Evolutionary conservation across 2,329 filamentous ascomycete genomes (phyloP), one percentile per base, ranked within the genome.

Genomic region (Hypoxylon sp.): DNA sequence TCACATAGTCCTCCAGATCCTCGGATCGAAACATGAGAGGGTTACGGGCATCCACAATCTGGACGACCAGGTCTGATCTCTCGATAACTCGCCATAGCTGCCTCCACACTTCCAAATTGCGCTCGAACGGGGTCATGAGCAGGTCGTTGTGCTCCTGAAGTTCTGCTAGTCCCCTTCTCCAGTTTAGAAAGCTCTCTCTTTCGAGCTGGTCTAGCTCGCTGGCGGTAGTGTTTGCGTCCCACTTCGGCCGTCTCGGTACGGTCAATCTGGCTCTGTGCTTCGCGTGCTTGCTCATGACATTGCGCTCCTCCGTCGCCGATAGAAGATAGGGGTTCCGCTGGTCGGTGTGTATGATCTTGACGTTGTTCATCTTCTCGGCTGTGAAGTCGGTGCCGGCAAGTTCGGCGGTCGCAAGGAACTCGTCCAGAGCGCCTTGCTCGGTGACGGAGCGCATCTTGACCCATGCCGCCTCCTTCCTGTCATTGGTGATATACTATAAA

Each of bases 391-490:
- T 99, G 69, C 93, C 94, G n/a, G 95, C 95, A 71, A 99, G 83
- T 80, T 98, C 94, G 67, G 95, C 96, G 1, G 95, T 99, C 59
- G 91, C 92, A 68, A 99, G 83, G 78, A 99, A 99, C 79, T 99
- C 95, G 78, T 99, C 95, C 65, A 99, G 88, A 46, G 94, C 94
- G 70, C 91, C 94, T 80, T 99, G 95, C 82, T 99, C 93, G 4
- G 95, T 99, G 71, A 99, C 92, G 77, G 93, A 97, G 82, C 94
- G 93, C 95, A 99, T 98, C 84, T 98, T 99, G 75, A 98, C 93
- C 93, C 94, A 99, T 71, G 92, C 86, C 34, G 94, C 95, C 81
- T 98, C 94, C 76, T 96, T 89, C 71, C 89, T 89, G 68, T 91
- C 90, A 77, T 97, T 97, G 50, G 93, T 95, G 72, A 98, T 89